Percentiles rank a stretch among this genome's conserved stretches.
Conservation (phyloP, 768 basidiomycete species). For the Termitomyces heimii region DNA sequence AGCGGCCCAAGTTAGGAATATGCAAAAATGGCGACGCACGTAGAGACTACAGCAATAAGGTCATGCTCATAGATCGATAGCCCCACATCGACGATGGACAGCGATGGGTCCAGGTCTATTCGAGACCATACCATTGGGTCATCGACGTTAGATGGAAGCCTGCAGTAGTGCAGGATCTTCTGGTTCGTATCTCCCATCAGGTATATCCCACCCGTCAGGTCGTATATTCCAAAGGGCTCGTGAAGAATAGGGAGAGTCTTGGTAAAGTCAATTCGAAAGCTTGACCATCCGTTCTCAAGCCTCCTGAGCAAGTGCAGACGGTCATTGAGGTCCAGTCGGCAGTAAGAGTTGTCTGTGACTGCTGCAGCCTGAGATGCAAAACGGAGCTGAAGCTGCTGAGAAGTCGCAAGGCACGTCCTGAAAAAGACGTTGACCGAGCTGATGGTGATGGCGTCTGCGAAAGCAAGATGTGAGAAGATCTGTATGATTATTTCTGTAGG, state of each 20-base stretch:
- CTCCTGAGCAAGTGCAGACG: slow-evolving; percentile 4
- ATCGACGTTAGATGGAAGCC: slow-evolving; percentile 22
- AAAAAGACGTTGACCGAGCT: slow-evolving; percentile 7
- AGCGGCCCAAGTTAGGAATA: neutral
- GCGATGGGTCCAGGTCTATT: slow-evolving; percentile 18
- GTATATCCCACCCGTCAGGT: slow-evolving; percentile 35
- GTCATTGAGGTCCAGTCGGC: neutral
- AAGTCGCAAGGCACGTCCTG: neutral
- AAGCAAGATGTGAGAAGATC: slow-evolving; percentile 6
- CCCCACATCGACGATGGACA: slow-evolving; percentile 35
- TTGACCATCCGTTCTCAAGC: slow-evolving; percentile 9
- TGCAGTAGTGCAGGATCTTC: slow-evolving; percentile 24
- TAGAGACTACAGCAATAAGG: slow-evolving; percentile 33
- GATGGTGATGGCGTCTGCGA: neutral
- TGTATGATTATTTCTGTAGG: slow-evolving; percentile 9
- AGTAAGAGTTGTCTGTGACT: slow-evolving; percentile 7
- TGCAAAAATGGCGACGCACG: slow-evolving; percentile 20
- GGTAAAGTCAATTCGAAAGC: slow-evolving; percentile 3
- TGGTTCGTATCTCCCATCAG: slow-evolving; percentile 26
- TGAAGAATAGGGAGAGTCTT: slow-evolving; percentile 3
- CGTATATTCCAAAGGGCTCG: slow-evolving; percentile 29
- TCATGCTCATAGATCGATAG: slow-evolving; percentile 38
- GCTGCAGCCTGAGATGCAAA: slow-evolving; percentile 3
- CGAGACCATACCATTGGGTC: slow-evolving; percentile 23
- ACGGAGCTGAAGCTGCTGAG: slow-evolving; percentile 4